phyloP scores from a whole-genome alignment of 2,329 filamentous ascomycete species.

The Curvularia sp. region DNA sequence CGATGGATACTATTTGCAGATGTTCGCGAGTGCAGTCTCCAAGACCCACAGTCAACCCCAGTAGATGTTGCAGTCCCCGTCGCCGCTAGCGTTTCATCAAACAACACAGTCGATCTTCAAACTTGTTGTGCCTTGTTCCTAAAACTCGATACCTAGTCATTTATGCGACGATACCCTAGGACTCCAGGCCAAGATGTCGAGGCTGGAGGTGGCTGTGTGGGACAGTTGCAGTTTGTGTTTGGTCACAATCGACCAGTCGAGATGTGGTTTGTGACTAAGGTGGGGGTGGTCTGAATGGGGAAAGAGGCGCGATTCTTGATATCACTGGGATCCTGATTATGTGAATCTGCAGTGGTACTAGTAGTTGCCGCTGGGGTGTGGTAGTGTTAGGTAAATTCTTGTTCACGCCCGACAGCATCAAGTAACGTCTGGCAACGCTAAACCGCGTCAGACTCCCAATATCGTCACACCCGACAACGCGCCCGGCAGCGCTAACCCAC shows the following conservation, averaged over 20 bases:
- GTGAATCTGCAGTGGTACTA: background rate
- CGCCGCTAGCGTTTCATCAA: constrained; percentile 36
- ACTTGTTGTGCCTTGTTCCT: constrained; percentile 21
- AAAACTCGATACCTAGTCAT: constrained; percentile 5
- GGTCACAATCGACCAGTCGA: constrained; percentile 11
- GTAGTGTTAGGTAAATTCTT: background rate
- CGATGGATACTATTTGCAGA: background rate
- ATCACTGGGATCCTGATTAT: background rate
- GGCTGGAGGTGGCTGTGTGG: background rate
- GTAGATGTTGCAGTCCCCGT: constrained; percentile 25
- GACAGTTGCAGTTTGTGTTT: background rate
- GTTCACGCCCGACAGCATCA: background rate
- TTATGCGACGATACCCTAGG: constrained; percentile 1
- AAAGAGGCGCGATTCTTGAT: constrained; percentile 5
- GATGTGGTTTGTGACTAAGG: background rate
- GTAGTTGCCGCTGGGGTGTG: background rate
- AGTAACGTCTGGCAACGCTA: background rate
- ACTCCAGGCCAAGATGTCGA: background rate
- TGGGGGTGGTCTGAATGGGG: constrained; percentile 10
- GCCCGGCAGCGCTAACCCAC: background rate
- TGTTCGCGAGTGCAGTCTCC: background rate
- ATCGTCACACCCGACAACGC: background rate
- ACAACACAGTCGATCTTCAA: constrained; percentile 30
- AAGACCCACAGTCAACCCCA: background rate
- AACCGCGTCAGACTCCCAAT: background rate